Base-by-base conservation (phyloP, 2,329 filamentous ascomycete genomes). In the Simplicillium aogashimaense region DNA sequence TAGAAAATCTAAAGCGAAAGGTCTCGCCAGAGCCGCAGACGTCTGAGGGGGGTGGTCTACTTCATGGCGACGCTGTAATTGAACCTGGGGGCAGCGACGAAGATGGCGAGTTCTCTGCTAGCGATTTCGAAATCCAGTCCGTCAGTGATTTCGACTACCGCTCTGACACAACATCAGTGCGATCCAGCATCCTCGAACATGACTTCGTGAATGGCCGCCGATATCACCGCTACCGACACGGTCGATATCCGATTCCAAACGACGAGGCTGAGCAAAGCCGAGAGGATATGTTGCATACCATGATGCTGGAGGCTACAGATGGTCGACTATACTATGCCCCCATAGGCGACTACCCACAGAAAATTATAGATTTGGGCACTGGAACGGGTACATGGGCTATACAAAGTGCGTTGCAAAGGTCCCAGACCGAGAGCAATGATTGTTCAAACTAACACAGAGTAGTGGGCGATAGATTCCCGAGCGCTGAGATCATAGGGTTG, bases 331-430 rank as follows among this genome's bases (percentile, higher is more conserved):
- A 59, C 35, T 64, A 59, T 34, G 55, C 65, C 2, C 63, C 65
- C 7, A 56, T 69, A 20, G 60, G 57, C 7, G 50, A 60, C 9
- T 12, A 60, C 60, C 65, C 65, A 0, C 53, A 65, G 29, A 66
- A 59, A 37, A 66, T 72, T 28, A 53, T 71, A 11, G 67, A 71
- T 35, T 53, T 72, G 7, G 70, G 70, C 12, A 73, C 70, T 2
- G 69, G 70, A 5, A 71, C 64, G 10, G 67, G 66, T 64, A 4
- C 47, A 55, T 47, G 30, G 30, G 30, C 30, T 7, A 32, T 32
- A 32, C 13, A 32, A 12, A 15, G 30, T 32, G 60, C 56, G 39
- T 54, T 62, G 12, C 52, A 52, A 37, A 7, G 13, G 4, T 5
- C 6, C 13, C 5, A 32, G 7, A n/a, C 5, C 30, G 6, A 32